Evolutionary conservation across 2,329 filamentous ascomycete genomes (phyloP).

Genomic region (Pseudogymnoascus sp.): DNA sequence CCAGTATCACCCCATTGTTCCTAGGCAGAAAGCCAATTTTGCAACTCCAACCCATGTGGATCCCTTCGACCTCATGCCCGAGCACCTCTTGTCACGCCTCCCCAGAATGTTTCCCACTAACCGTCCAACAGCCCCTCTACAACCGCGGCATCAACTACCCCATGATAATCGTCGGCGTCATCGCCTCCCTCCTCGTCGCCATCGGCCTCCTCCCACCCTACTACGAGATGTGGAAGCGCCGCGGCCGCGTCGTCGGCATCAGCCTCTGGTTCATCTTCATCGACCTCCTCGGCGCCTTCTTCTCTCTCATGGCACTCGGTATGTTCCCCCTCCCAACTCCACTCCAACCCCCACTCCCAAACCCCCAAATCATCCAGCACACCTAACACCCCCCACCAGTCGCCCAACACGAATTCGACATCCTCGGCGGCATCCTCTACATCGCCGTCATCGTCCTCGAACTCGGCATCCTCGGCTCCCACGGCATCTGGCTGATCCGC

Average conservation of each 20-base stretch:
- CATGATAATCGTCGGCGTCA: constrained; percentile 46
- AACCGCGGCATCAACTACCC: constrained; percentile 43
- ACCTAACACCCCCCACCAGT: constrained; percentile 33
- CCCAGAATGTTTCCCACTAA: not conserved
- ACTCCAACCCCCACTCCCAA: not conserved
- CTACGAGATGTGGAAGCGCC: constrained; percentile 51
- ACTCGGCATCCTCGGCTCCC: constrained; percentile 49
- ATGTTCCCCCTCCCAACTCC: constrained; percentile 17
- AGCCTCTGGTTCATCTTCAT: constrained; percentile 49
- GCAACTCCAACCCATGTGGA: not conserved
- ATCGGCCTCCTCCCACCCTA: constrained; percentile 51
- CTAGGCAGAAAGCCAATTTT: constrained; percentile 9
- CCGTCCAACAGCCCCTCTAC: constrained; percentile 40
- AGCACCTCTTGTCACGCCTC: constrained; percentile 9
- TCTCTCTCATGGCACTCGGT: constrained; percentile 55
- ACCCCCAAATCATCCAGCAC: not conserved
- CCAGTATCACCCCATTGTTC: not conserved
- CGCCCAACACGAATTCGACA: constrained; percentile 51
- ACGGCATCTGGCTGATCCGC: constrained; percentile 49
- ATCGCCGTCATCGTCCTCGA: constrained; percentile 48
- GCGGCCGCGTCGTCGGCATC: constrained; percentile 52
- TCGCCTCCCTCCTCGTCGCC: constrained; percentile 48
- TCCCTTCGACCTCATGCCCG: not conserved
- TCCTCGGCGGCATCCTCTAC: constrained; percentile 51
- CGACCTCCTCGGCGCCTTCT: constrained; percentile 53